Evolutionary conservation across 169 alveolate species (phyloP).

Genomic region (Plasmodium ovale): DNA sequence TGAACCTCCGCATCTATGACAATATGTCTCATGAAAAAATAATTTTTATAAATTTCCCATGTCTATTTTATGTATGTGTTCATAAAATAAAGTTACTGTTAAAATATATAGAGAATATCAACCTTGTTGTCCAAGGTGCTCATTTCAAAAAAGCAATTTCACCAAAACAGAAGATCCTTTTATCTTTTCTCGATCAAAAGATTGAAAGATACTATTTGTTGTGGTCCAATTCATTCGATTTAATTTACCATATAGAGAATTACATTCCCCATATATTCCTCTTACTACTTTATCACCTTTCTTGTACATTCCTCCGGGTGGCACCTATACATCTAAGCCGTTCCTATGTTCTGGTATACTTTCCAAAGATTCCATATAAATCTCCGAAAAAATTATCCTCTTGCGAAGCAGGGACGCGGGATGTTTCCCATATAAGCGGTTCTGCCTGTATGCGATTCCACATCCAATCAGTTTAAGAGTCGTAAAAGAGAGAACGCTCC

Average conservation of each 20-base stretch:
- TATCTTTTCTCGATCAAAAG: constrained; percentile 57
- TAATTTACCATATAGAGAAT: constrained; percentile 60
- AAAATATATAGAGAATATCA: constrained; percentile 64
- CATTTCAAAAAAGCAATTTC: constrained; percentile 41
- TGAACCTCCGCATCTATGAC: background rate
- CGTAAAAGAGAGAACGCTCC: too few species aligned
- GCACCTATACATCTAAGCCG: constrained; percentile 56
- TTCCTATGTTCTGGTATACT: background rate
- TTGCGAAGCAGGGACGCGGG: too few species aligned
- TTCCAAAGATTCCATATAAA: too few species aligned
- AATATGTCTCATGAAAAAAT: constrained; percentile 23
- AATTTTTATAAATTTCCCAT: constrained; percentile 54
- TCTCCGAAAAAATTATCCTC: too few species aligned
- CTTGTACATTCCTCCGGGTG: constrained; percentile 27
- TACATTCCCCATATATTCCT: constrained; percentile 32
- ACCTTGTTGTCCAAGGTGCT: constrained; percentile 41
- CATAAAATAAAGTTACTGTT: constrained; percentile 25
- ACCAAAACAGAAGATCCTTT: constrained; percentile 26
- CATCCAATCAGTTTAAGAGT: background rate
- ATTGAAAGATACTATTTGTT: constrained; percentile 54
- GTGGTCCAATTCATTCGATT: constrained; percentile 66
- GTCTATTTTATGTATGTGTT: constrained; percentile 23
- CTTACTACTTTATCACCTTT: constrained; percentile 17
- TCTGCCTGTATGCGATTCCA: too few species aligned
- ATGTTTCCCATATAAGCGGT: too few species aligned